Base-by-base conservation (phyloP, 2,329 filamentous ascomycete species). In the Curvularia hawaiiensis region DNA sequence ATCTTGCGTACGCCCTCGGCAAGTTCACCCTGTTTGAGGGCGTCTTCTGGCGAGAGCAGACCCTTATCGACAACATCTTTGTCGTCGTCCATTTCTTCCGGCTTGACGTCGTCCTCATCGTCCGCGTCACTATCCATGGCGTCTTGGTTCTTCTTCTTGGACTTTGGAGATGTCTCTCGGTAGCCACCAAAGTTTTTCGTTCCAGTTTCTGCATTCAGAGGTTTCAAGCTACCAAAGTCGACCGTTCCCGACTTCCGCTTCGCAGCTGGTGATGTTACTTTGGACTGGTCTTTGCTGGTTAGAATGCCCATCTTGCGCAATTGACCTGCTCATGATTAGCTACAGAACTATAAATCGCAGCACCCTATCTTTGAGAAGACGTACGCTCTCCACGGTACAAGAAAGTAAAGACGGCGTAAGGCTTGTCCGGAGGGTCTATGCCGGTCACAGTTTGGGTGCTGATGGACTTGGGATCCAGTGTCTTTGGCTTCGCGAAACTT, bases 391-490 rank as follows among this genome's bases (percentile, higher is more conserved):
- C 95, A 60, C 95, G 87, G 76, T 99, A 99, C 79, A 98, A 92
- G 77, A 99, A 99, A 28, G 96, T 98, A 76, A 99, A 99, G 9
- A 91, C 89, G 4, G 95, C 95, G 78, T 97, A 99, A 3, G 96
- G 95, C 78, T 94, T 95, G 62, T 98, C 94, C 20, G 93, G 92
- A 0, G 92, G 91, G 75, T 99, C 95, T 61, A 98, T 96, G 18
- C 94, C 95, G 9, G 95, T 98, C n/a, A 99, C 95, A 0, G 95
- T 99, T 79, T 99, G 95, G 3, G 95, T 99, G 73, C 93, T 98
- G 73, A 99, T 99, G 2, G 92, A 92, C 79, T 97, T 97, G 0
- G 94, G 94, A 79, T 98, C 96, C 52, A 97, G 83, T 1, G 92
- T 90, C 83, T 97, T 98, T 14, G 93, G 94, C 79, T 97, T 96